Base-by-base conservation (phyloP, 352 stramenopile genomes). In the Pythium brachiatum region DNA sequence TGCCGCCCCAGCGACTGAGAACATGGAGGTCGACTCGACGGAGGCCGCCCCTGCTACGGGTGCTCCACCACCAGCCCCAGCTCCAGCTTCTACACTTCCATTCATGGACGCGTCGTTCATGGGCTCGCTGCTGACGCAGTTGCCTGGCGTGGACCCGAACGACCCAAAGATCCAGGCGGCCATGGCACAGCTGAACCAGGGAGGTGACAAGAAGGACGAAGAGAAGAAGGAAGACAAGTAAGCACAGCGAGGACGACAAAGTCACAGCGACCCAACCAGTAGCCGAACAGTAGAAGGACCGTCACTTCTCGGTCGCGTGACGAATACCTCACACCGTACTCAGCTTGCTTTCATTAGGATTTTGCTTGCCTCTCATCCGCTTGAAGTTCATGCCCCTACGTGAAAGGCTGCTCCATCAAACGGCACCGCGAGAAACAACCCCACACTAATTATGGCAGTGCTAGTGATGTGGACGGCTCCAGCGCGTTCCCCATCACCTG, bases 21-120 rank as follows among this genome's bases (percentile, higher is more conserved):
- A 59, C 50, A 84, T 76, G 58, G 74, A 79, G 64, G 63, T 70
- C 26, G 78, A 73, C 64, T 64, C 68, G 50, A 60, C 72, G 3
- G 68, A 73, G 20, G 59, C 73, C 21, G 50, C 70, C 3, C 23
- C 70, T 1, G 63, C 71, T 20, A 31, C 68, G 11, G 66, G 64
- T 4, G 64, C 62, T 7, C 84, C 82, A n/a, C 83, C 81, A 39
- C 85, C 85, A 21, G 81, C 83, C 0, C 83, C 86, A 2, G 81
- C 85, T 13, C 80, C 80, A n/a, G 87, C 85, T 18, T 94, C 83
- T 0, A 92, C 82, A 55, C 70, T 92, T 51, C 88, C 88, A 34
- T 97, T 97, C 65, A 90, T 96, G 77, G 90, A 97, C 61, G 84
- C 89, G 8, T 81, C 78, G 36, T 97, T 97, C 57, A 90, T 97